Conservation (phyloP, 805 yeast species). For the Candida hispaniensis region DNA sequence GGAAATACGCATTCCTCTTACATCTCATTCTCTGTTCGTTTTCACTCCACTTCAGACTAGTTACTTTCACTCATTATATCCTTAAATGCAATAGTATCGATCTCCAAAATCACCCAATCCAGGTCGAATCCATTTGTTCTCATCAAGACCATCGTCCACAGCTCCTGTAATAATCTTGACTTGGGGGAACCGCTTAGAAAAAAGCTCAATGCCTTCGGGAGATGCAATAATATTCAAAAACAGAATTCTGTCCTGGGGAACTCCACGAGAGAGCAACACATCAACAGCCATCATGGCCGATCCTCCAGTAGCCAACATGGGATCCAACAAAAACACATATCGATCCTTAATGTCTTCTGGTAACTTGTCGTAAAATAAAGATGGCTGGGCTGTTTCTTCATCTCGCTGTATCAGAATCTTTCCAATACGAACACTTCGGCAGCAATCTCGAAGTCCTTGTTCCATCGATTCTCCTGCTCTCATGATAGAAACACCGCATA, state of each 20-base stretch:
- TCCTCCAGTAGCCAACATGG: slow-evolving; percentile 98
- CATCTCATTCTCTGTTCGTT: too few relatives aligned
- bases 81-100: slow-evolving; percentile 81
- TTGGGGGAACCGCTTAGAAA: slow-evolving; percentile 68
- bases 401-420: slow-evolving; percentile 95
- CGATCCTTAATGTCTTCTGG: slow-evolving; percentile 87
- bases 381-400: slow-evolving; percentile 93
- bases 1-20: too few relatives aligned
- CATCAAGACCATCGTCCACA: slow-evolving; percentile 79
- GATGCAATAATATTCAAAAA: slow-evolving; percentile 87
- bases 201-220: slow-evolving; percentile 83
- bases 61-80: too few relatives aligned
- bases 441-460: slow-evolving; percentile 94
- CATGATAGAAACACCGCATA: slow-evolving; percentile 95
- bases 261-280: slow-evolving; percentile 78
- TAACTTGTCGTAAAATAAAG: slow-evolving; percentile 82
- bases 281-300: slow-evolving; percentile 96
- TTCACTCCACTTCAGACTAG: too few relatives aligned
- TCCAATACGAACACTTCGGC: slow-evolving; percentile 92
- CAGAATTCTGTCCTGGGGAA: slow-evolving; percentile 72
- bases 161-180: slow-evolving; percentile 90
- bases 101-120: slow-evolving; percentile 98
- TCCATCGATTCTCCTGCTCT: slow-evolving; percentile 99
- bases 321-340: slow-evolving; percentile 85
- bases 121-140: slow-evolving; percentile 74